These are phyloP conservation scores for Euryodendron excelsum DNA, from an alignment of 148 eudicot species.

Conservation along the genomic window DNA sequence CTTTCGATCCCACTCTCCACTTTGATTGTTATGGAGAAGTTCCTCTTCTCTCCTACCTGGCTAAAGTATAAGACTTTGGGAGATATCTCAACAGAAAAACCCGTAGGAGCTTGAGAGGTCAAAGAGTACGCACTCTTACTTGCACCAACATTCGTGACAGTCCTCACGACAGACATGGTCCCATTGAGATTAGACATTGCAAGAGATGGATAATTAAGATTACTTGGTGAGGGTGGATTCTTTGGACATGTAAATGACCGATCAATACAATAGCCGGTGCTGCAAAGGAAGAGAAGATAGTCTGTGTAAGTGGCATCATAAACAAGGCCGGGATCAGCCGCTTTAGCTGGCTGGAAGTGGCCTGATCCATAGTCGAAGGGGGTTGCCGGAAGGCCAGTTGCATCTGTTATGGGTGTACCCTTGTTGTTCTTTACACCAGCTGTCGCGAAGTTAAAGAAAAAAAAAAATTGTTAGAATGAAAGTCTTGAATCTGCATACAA, in stretches of 20 bases:
- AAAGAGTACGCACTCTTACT: constrained; percentile 42
- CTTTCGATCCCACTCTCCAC: constrained; percentile 7
- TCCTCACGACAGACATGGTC: constrained; percentile 8
- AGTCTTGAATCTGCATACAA: too few relatives aligned
- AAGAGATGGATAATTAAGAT: constrained; percentile 22
- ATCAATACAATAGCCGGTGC: constrained; percentile 1
- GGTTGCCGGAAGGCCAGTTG: not conserved
- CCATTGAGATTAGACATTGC: constrained; percentile 12
- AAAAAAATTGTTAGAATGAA: not conserved
- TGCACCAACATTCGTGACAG: constrained; percentile 18
- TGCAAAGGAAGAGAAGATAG: constrained; percentile 24
- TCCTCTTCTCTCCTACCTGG: constrained; percentile 52
- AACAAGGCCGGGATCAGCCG: constrained; percentile 24
- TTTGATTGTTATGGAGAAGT: constrained; percentile 53
- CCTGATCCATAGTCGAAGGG: constrained; percentile 23
- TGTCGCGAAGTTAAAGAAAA: not conserved
- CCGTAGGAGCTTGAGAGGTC: constrained; percentile 50
- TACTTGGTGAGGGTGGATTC: not conserved
- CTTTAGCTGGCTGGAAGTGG: constrained; percentile 15
- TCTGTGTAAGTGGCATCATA: constrained; percentile 17
- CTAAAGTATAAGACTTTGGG: constrained; percentile 52
- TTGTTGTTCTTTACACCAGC: constrained; percentile 12
- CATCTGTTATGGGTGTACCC: constrained; percentile 13
- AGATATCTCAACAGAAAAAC: constrained; percentile 45
- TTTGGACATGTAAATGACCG: constrained; percentile 10